Percentiles rank a stretch among this genome's conserved stretches.
Conservation (phyloP, 148 eudicot species). For the Rhododendron ovatum region DNA sequence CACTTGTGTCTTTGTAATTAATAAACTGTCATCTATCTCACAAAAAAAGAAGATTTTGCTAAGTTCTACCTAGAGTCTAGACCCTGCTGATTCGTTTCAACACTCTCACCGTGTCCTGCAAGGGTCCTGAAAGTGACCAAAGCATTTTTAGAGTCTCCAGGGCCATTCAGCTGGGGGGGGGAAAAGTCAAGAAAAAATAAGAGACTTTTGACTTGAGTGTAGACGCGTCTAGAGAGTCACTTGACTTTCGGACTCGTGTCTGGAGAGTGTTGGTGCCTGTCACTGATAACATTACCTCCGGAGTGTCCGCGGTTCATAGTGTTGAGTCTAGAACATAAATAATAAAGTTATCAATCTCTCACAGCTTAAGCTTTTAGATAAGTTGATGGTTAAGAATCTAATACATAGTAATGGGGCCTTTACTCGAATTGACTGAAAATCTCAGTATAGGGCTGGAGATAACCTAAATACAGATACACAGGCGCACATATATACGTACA, state of each 20-base stretch:
- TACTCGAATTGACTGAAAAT: not conserved
- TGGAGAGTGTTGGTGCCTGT: not conserved
- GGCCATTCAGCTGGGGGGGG: not conserved
- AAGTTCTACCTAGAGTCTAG: not conserved
- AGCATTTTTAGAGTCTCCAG: not conserved
- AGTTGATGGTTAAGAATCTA: not conserved
- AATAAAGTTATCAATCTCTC: no score
- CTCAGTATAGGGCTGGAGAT: not conserved
- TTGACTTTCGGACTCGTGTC: not conserved
- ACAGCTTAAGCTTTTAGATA: not conserved
- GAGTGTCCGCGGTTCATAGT: not conserved
- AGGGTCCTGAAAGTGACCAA: not conserved
- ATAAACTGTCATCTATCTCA: not conserved
- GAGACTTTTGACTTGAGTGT: not conserved
- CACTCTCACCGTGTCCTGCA: not conserved
- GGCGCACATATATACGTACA: constrained; percentile 5
- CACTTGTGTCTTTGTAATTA: not conserved
- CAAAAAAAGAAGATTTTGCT: not conserved
- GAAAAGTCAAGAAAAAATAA: not conserved
- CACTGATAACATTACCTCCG: not conserved
- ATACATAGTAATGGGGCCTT: not conserved
- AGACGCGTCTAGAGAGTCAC: not conserved
- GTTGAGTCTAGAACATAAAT: not conserved
- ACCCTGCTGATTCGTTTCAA: not conserved
- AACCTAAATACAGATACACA: constrained; percentile 5